These are phyloP conservation scores for Rubia peregrina DNA, from an alignment of 305 asterid genomes.

Conservation along the genomic window DNA sequence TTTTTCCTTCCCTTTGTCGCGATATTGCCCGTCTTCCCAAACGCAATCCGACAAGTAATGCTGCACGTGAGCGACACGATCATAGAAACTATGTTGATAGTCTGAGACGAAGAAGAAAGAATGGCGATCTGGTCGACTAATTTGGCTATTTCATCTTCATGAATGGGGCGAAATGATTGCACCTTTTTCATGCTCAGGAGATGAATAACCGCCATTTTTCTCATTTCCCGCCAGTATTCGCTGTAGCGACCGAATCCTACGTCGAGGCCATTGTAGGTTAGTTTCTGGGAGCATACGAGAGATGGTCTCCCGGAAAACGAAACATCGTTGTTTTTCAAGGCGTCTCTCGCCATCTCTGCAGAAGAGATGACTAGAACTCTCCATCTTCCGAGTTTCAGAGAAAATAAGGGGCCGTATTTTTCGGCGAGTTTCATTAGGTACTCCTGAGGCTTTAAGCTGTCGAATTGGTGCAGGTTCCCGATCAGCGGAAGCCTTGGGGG, in stretches of 20 bases:
- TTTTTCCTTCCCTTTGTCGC: background rate
- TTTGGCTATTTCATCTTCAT: background rate
- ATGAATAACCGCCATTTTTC: background rate
- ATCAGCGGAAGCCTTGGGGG: background rate
- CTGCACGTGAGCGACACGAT: background rate
- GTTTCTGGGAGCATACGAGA: background rate
- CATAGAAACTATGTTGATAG: background rate
- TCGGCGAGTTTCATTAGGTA: background rate
- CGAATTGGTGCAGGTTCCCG: conserved; percentile 2
- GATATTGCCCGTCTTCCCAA: background rate
- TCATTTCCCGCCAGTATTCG: conserved; percentile 4
- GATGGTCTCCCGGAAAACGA: background rate
- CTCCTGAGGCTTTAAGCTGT: background rate
- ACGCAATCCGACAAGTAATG: background rate
- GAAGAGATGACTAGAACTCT: background rate
- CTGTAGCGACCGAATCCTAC: background rate
- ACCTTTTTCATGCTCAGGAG: background rate
- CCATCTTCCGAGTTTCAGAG: background rate
- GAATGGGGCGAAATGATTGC: conserved; percentile 3
- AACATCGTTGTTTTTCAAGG: background rate
- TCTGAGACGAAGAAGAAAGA: background rate
- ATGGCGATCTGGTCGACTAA: background rate
- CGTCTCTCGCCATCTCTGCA: background rate
- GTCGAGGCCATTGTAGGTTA: background rate
- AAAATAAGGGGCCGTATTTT: background rate